Evolutionary conservation across 495 filamentous ascomycete species (phyloP).

Genomic region (Tuber aestivum): DNA sequence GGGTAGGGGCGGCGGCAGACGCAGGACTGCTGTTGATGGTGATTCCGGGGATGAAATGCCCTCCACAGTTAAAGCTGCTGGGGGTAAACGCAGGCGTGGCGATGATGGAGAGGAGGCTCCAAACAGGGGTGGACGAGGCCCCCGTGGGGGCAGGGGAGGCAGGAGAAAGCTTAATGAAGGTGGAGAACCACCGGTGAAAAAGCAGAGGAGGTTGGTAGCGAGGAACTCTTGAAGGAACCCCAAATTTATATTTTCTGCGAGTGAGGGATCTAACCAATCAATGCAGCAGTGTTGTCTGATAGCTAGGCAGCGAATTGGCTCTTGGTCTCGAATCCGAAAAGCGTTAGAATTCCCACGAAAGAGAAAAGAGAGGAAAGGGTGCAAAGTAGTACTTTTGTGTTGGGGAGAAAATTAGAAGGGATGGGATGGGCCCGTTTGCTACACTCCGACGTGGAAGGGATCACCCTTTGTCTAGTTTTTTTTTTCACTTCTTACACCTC

Average conservation of each 20-base stretch:
- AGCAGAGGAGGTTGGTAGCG: constrained; percentile 42
- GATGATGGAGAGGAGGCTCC: constrained; percentile 24
- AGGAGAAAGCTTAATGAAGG: constrained; percentile 28
- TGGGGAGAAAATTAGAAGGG: background rate
- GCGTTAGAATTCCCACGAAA: background rate
- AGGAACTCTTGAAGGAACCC: constrained; percentile 31
- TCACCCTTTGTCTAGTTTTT: background rate
- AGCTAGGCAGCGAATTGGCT: background rate
- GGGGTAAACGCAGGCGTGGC: constrained; percentile 15
- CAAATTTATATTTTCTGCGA: background rate
- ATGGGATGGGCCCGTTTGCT: background rate
- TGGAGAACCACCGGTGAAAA: constrained; percentile 39
- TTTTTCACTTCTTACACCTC: background rate
- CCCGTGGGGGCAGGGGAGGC: constrained; percentile 32
- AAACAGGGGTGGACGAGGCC: constrained; percentile 25
- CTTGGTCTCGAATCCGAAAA: background rate
- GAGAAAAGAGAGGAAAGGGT: background rate
- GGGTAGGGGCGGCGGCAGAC: constrained; percentile 46
- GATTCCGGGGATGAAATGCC: constrained; percentile 37
- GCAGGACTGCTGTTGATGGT: constrained; percentile 28
- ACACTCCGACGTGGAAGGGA: background rate
- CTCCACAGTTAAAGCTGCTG: constrained; percentile 2
- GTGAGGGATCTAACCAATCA: background rate
- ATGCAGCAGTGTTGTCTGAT: background rate
- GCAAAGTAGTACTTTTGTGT: background rate